phyloP scores from a whole-genome alignment of 1,139 yeast genomes.

The Taiozyma sp. region DNA sequence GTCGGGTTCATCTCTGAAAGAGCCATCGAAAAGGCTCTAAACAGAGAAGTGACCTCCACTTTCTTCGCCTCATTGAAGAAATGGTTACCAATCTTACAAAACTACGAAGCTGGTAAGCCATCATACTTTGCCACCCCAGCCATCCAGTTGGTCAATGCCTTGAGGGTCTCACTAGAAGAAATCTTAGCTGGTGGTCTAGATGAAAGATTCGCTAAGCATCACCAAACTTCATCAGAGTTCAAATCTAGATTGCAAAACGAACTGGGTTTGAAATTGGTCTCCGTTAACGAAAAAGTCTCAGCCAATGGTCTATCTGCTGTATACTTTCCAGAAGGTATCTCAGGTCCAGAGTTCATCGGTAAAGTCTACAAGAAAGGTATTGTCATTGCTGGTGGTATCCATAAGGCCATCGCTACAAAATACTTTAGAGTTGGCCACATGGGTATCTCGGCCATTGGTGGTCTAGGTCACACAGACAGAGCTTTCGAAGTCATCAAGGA shows the following conservation, averaged over 20 bases:
- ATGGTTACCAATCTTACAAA: conserved; percentile 89
- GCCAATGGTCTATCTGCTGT: conserved; percentile 90
- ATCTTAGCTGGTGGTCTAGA: conserved; percentile 59
- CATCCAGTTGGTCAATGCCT: conserved; percentile 78
- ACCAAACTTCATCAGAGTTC: conserved; percentile 56
- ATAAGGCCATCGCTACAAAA: conserved; percentile 72
- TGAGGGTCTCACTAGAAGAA: conserved; percentile 72
- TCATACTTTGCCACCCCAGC: conserved; percentile 96
- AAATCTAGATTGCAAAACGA: conserved; percentile 45
- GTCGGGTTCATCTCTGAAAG: conserved; percentile 72
- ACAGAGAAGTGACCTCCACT: conserved; percentile 51
- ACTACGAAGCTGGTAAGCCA: conserved; percentile 77
- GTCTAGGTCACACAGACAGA: conserved; percentile 35
- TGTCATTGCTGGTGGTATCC: conserved; percentile 88
- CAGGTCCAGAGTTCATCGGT: conserved; percentile 60
- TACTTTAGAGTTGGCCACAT: conserved; percentile 95
- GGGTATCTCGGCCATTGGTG: conserved; percentile 60
- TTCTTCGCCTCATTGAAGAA: conserved; percentile 74
- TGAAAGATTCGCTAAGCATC: conserved; percentile 60
- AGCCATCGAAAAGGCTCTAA: conserved; percentile 60
- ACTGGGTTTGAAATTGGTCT: conserved; percentile 76
- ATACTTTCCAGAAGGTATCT: conserved; percentile 73
- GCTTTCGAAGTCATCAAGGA: conserved; percentile 36
- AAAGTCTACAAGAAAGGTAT: conserved; percentile 64
- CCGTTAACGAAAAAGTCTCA: conserved; percentile 52